phyloP scores from a whole-genome alignment of 148 eudicot genomes.

The Rhododendron molle region DNA sequence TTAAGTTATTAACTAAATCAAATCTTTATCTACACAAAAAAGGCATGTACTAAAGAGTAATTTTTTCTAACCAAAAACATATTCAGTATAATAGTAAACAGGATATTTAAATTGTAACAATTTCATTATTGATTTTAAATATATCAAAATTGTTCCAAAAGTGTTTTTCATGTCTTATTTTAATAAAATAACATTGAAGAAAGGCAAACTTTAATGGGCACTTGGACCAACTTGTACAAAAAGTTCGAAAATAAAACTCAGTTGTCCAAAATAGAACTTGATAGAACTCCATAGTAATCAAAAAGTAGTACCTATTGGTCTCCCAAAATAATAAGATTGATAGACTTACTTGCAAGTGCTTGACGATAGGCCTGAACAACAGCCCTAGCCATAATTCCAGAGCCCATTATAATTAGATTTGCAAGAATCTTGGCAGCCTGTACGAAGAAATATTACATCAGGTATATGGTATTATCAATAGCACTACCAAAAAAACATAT shows the following conservation, averaged over 20 bases:
- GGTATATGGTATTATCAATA: not conserved
- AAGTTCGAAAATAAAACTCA: not conserved
- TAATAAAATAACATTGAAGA: not conserved
- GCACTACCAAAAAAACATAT: not conserved
- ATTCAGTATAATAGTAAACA: not conserved
- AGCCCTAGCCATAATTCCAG: conserved; percentile 57
- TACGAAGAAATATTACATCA: not conserved
- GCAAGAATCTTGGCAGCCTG: conserved; percentile 65
- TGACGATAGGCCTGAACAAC: conserved; percentile 67
- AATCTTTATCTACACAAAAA: not conserved
- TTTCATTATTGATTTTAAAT: not conserved
- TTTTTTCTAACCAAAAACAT: not conserved
- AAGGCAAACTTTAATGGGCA: not conserved
- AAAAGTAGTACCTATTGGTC: not conserved
- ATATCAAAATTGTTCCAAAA: not conserved
- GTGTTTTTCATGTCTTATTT: not conserved
- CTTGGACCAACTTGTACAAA: not conserved
- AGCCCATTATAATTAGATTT: conserved; percentile 51
- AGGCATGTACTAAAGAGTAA: not conserved
- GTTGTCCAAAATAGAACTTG: not conserved
- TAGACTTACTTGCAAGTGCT: conserved; percentile 59
- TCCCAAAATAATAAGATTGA: not conserved
- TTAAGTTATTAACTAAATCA: not conserved
- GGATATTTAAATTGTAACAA: not conserved
- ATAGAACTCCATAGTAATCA: not conserved